Percentiles rank a stretch among this genome's conserved stretches.
Evolutionary conservation across 345 rosid genomes (phyloP).

Genomic region (Eucalyptus erythrocorys): DNA sequence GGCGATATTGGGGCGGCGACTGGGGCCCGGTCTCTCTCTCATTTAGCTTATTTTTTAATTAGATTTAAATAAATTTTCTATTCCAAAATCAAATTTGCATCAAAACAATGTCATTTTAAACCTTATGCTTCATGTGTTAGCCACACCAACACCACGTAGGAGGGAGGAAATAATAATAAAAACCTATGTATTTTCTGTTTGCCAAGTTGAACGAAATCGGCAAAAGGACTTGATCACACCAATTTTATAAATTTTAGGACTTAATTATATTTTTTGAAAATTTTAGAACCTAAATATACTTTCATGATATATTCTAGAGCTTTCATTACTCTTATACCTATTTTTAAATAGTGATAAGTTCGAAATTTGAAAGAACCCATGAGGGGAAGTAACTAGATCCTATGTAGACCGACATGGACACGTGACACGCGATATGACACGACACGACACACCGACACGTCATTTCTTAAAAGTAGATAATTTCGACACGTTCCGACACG

Average conservation of each 20-base stretch:
- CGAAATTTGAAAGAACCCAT: not conserved
- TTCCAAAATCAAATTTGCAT: not conserved
- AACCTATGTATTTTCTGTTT: not conserved
- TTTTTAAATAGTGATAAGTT: not conserved
- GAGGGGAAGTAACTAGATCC: not conserved
- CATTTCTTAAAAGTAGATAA: no score
- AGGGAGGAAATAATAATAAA: not conserved
- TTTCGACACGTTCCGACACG: no score
- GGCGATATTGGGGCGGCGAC: no score
- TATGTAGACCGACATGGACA: no score
- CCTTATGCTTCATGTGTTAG: not conserved
- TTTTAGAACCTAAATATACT: not conserved
- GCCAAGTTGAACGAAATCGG: not conserved
- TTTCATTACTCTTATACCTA: not conserved
- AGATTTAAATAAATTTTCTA: not conserved
- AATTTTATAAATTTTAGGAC: not conserved
- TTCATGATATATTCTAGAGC: not conserved
- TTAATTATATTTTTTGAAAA: no score
- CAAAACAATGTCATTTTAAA: not conserved
- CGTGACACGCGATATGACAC: no score
- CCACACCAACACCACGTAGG: fast-evolving
- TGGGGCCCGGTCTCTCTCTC: not conserved
- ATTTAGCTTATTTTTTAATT: not conserved
- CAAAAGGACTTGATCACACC: not conserved
- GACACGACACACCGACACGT: no score